Base-by-base conservation (phyloP, 73 alveolate genomes). In the Tetrahymena elliotti region DNA sequence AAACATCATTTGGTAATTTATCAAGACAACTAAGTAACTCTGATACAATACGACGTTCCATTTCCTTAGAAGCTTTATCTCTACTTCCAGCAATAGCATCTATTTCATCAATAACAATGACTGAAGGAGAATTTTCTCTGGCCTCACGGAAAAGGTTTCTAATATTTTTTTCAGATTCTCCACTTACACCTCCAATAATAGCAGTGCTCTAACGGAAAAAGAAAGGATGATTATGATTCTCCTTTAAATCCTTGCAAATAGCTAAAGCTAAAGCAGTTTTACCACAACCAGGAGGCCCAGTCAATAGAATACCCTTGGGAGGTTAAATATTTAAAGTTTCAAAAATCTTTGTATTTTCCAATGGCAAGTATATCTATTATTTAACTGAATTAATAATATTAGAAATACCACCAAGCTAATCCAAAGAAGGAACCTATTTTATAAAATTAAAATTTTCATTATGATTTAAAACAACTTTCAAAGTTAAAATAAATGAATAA, bases 21-120 rank as follows among this genome's bases (percentile, higher is more conserved):
- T 99, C 99, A 93, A 99, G 95, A 93, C 99, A 98, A 34, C 99
- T 98, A 97, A 99, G 97, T 20, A 99, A 95, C 96, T 99, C 99
- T 7, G 99, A 99, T 22, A 99, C 99, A 20, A 99, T 99, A 53
- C 99, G 93, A 83, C 98, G 98, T 97, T 99, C 99, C 99, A 99
- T 98, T 94, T 99, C 99, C 94, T 99, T 98, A 38, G 96, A 98
- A 0, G 99, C 99, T 47, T 99, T 97, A 95, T 99, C 99, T 93
- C 99, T 96, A 96, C 99, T 99, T 15, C 99, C 99, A 34, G 99
- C 98, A 38, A 99, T 98, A 54, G 99, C 98, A 96, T 99, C 99
- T 12, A 99, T 98, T 95, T 99, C 99, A 96, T 99, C 99, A 47
- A 99, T 98, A 95, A 99, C 99, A 83, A 99, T 95, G 38, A 99